These are phyloP conservation scores for Aspergillus saccharolyticus DNA, from an alignment of 495 filamentous ascomycete genomes.

Conservation along the genomic window DNA sequence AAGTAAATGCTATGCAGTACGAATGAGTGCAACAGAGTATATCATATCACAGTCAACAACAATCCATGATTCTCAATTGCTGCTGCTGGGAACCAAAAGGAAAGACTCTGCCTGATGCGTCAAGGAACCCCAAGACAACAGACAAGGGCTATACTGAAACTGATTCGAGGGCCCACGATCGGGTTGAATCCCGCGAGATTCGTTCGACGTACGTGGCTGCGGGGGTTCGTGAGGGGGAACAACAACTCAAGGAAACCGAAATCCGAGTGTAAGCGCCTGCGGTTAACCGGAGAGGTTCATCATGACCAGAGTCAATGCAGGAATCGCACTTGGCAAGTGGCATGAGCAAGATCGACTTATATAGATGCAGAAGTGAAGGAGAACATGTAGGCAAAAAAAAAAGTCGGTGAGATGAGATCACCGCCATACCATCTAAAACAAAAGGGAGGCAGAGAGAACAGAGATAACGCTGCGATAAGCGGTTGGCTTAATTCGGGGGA, in stretches of 20 bases:
- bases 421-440: not conserved
- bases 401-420: not conserved
- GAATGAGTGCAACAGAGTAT: not conserved
- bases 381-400: not conserved
- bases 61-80: conserved; percentile 10
- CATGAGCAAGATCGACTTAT: not conserved
- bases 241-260: not conserved
- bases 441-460: not conserved
- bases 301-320: conserved; percentile 4
- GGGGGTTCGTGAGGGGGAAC: not conserved
- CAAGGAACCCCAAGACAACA: too few relatives aligned
- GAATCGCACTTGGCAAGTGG: not conserved
- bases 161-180: not conserved
- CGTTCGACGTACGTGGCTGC: conserved; percentile 1
- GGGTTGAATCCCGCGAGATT: conserved; percentile 12
- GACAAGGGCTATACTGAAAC: not conserved
- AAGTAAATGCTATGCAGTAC: not conserved
- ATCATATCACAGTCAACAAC: conserved; percentile 11
- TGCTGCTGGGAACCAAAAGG: not conserved
- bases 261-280: conserved; percentile 19
- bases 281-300: conserved; percentile 3
- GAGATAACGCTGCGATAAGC: not conserved
- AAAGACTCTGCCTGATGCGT: not conserved
- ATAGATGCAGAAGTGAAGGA: not conserved
- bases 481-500: not conserved